Percentiles rank a stretch among this genome's conserved stretches.
Evolutionary conservation across 2,329 filamentous ascomycete genomes (phyloP).

Genomic region (Colletotrichum ledebouriae): DNA sequence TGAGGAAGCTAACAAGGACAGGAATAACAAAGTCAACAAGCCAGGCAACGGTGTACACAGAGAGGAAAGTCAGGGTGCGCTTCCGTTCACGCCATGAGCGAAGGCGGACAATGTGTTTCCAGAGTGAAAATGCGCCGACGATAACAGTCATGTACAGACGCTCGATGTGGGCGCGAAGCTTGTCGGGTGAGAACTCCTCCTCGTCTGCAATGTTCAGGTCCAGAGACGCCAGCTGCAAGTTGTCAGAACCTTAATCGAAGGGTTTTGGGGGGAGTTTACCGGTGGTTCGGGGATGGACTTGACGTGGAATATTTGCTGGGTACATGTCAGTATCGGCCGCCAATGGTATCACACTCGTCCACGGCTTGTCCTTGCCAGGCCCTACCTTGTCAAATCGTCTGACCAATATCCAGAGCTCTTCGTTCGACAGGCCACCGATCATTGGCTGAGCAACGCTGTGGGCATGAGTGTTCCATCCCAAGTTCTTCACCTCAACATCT

Average conservation of each 20-base stretch:
- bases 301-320: conserved; percentile 72
- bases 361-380: not conserved
- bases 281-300: conserved; percentile 68
- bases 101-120: conserved; percentile 81
- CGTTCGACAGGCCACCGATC: conserved; percentile 77
- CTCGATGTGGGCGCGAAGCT: conserved; percentile 82
- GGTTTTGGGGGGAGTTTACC: conserved; percentile 52
- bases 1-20: conserved; percentile 67
- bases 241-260: not conserved
- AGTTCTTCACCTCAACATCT: conserved; percentile 70
- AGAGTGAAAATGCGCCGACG: conserved; percentile 73
- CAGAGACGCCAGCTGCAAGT: conserved; percentile 70
- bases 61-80: conserved; percentile 74
- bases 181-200: conserved; percentile 88
- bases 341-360: conserved; percentile 38
- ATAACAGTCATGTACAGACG: conserved; percentile 85
- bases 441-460: conserved; percentile 69
- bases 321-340: conserved; percentile 51
- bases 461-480: conserved; percentile 77
- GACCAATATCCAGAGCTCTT: conserved; percentile 79
- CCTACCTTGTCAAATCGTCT: conserved; percentile 77
- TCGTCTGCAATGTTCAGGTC: conserved; percentile 86
- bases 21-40: conserved; percentile 78
- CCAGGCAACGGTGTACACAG: conserved; percentile 75
- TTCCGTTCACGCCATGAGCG: conserved; percentile 83